Percentiles rank a stretch among this genome's conserved stretches.
These are phyloP conservation scores for Ophiostoma fasciatum DNA, from an alignment of 2,329 filamentous ascomycete genomes.

Conservation along the genomic window DNA sequence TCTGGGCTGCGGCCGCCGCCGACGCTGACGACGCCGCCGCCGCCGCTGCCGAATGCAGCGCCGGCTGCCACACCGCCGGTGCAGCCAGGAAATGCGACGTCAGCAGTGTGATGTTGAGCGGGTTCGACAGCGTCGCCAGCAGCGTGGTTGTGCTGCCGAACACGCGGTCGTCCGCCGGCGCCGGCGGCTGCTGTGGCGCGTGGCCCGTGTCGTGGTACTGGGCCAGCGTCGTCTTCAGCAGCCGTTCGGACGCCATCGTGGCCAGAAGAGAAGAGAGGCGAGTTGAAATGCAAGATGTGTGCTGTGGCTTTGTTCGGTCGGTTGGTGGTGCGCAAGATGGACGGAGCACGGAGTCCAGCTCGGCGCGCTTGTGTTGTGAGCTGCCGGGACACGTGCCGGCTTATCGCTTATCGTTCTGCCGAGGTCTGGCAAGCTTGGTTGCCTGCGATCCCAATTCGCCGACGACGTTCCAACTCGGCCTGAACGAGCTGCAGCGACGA, in stretches of 20 bases:
- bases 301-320: too few relatives aligned
- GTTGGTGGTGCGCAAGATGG: too few relatives aligned
- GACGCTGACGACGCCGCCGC: background rate
- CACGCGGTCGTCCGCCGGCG: conserved; percentile 35
- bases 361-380: too few relatives aligned
- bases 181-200: conserved; percentile 4
- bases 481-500: too few relatives aligned
- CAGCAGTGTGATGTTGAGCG: conserved; percentile 57
- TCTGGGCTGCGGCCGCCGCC: conserved; percentile 32
- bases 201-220: conserved; percentile 40
- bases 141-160: conserved; percentile 53
- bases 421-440: conserved; percentile 3
- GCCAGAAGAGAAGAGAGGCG: background rate
- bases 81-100: conserved; percentile 58
- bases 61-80: conserved; percentile 49
- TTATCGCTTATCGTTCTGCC: conserved; percentile 3
- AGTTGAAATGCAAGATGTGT: too few relatives aligned
- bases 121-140: conserved; percentile 55
- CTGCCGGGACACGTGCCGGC: too few relatives aligned
- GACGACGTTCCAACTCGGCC: too few relatives aligned
- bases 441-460: too few relatives aligned
- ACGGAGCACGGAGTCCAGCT: too few relatives aligned
- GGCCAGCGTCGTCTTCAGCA: conserved; percentile 52
- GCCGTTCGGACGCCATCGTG: conserved; percentile 49
- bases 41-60: background rate